Base-by-base conservation (phyloP, 345 rosid species). In the Excoecaria cochinchinensis region DNA sequence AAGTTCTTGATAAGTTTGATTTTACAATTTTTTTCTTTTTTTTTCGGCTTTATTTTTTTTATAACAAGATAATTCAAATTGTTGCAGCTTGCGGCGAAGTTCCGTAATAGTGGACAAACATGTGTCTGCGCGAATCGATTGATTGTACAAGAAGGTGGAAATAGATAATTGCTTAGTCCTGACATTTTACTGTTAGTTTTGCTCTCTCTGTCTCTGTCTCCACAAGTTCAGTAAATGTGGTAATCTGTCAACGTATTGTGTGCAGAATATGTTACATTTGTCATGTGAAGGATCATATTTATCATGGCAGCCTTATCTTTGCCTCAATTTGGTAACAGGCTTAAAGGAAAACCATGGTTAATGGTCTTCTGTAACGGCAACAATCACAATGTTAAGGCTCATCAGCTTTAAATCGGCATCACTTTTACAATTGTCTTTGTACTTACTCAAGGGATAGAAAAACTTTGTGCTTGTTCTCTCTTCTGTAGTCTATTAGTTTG, bases 61-160 rank as follows among this genome's bases (percentile, higher is more conserved):
- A 40, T 80, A 40, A 53, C 40, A 52, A 22, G 69, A 44, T 25
- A 19, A 50, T 69, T 60, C 36, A 69, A 59, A 52, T 76, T 53
- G 48, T 84, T 85, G 80, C 92, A 93, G 99, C 90, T 95, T 87
- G 98, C 90, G 36, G 92, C 98, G 0, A 95, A 93, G 86, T 95
- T 93, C 71, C 92, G 98, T 72, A 95, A 95, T 66, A 90, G 90
- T 84, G 97, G 99, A 75, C 97, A 93, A 85, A 95, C 99, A 52
- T 95, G 98, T 84, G 99, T 95, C 76, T 93, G 98, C 78, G 95
- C 95, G 19, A 95, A 95, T 74, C 88, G 98, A 88, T 75, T 95
- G 60, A 75, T 93, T 74, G 98, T 93, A 78, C 98, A 95, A 89
- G 98, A 95, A 86, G 99, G 99, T 95, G 88, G 63, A 74, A 31